Base-by-base conservation (phyloP, 2,329 filamentous ascomycete species). In the Trichoderma polysporum region DNA sequence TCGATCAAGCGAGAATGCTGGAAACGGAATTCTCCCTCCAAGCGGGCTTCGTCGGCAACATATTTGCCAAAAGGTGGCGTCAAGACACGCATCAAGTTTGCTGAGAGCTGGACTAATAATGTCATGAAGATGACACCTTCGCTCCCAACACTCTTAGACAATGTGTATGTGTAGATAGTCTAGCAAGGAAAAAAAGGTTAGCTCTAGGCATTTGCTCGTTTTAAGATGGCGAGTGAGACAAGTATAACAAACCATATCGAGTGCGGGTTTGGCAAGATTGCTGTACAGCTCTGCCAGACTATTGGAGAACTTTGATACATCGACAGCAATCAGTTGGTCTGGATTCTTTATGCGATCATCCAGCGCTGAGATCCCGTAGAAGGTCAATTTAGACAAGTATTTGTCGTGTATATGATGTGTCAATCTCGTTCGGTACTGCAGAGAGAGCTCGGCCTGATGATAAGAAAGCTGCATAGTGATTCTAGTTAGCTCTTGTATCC, bases 301-400 rank as follows among this genome's bases (percentile, higher is more conserved):
- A 77, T 97, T 97, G 29, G 94, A 95, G 81, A 99, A 99, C 74
- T 95, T 94, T 69, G 94, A 91, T 10, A 99, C 93, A 76, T 99
- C 95, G 31, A 98, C 94, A 0, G 94, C 95, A 73, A 99, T 97
- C 50, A 99, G 86, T 80, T 99, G 95, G 76, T 99, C 95, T 3
- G 95, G 93, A 75, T 99, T 99, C 83, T 97, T 97, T 85, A 99
- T 97, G 76, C 95, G 89, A 77, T 99, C 95, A 74, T 99, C 95
- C 39, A 99, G 85, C 0, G 95, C 93, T 1, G 94, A 96, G 61
- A 99, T 91, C 3, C 93, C 94, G 78, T 99, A 99, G 78, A 98
- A 99, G 0, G 94, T 98, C 87, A 99, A 91, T 68, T 97, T 91
- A n/a, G 92, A 94, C 15, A 99, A 86, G 78, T 99, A 99, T 77